phyloP scores from a whole-genome alignment of 2,329 filamentous ascomycete genomes.

The Dothiorella sarmentorum region DNA sequence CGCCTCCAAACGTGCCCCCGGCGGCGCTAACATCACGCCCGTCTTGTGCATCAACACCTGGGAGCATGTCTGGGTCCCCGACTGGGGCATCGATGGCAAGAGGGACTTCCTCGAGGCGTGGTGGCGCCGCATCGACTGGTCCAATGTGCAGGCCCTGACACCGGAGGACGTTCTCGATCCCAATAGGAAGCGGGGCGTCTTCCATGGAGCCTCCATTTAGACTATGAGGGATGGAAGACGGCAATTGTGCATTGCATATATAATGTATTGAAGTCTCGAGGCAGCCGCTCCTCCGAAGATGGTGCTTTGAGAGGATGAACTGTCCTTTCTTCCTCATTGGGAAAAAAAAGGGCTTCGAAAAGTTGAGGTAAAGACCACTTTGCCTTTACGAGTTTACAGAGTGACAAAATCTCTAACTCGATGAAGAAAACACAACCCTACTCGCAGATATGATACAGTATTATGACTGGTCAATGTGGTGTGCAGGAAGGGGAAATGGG shows the following conservation, averaged over 20 bases:
- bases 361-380: not conserved
- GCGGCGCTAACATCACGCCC: constrained; percentile 67
- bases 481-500: not conserved
- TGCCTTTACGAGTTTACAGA: not conserved
- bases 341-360: not conserved
- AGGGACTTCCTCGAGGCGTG: constrained; percentile 69
- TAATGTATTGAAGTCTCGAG: constrained; percentile 5
- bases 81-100: constrained; percentile 76
- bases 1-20: constrained; percentile 53
- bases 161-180: not conserved
- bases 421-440: not conserved
- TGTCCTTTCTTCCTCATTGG: not conserved
- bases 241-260: constrained; percentile 8
- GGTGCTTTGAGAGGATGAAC: not conserved
- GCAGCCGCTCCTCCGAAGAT: not conserved
- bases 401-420: not conserved
- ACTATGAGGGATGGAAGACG: not conserved
- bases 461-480: not conserved
- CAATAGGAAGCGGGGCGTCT: not conserved
- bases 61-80: constrained; percentile 88
- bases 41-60: constrained; percentile 92
- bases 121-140: constrained; percentile 90
- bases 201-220: too few species aligned
- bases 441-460: not conserved
- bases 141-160: constrained; percentile 51